These are phyloP conservation scores for Gentiana dahurica DNA, from an alignment of 257 asterid species.

Conservation along the genomic window DNA sequence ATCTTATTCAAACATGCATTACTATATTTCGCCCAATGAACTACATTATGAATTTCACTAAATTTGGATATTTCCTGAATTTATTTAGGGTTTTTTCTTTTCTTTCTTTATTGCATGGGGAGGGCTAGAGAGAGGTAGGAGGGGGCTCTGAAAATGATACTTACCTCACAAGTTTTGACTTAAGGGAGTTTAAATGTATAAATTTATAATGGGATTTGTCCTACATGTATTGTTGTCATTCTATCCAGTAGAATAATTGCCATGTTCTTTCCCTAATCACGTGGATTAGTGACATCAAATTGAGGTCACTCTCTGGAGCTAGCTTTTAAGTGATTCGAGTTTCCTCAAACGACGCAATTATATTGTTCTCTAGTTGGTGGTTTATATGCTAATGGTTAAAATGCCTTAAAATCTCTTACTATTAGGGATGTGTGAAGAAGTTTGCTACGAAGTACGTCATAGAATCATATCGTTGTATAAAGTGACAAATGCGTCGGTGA, in stretches of 20 bases:
- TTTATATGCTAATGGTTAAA: slow-evolving; percentile 5
- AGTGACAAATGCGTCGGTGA: no score
- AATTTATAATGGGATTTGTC: slow-evolving; percentile 41
- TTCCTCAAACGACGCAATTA: slow-evolving; percentile 3
- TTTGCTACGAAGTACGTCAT: no score
- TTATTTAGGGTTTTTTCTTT: background rate
- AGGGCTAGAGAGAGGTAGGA: background rate
- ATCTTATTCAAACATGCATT: no score
- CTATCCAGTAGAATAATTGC: slow-evolving; percentile 16
- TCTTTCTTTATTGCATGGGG: background rate
- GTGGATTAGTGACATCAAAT: slow-evolving; percentile 5
- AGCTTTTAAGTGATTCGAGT: background rate
- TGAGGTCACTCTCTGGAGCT: slow-evolving; percentile 3
- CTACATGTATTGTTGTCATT: slow-evolving; percentile 25
- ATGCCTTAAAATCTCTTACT: no score
- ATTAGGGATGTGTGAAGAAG: no score
- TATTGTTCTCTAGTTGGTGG: slow-evolving; percentile 5
- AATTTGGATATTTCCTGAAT: no score
- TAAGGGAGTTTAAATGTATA: slow-evolving; percentile 8
- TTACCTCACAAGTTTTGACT: slow-evolving; percentile 14
- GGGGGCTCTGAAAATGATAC: slow-evolving; percentile 1
- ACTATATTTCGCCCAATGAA: no score
- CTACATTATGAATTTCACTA: no score
- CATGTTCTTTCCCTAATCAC: slow-evolving; percentile 5
- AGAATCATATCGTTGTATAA: no score